Evolutionary conservation across 2,329 filamentous ascomycete genomes (phyloP).

Genomic region (Leptographium lundbergii): DNA sequence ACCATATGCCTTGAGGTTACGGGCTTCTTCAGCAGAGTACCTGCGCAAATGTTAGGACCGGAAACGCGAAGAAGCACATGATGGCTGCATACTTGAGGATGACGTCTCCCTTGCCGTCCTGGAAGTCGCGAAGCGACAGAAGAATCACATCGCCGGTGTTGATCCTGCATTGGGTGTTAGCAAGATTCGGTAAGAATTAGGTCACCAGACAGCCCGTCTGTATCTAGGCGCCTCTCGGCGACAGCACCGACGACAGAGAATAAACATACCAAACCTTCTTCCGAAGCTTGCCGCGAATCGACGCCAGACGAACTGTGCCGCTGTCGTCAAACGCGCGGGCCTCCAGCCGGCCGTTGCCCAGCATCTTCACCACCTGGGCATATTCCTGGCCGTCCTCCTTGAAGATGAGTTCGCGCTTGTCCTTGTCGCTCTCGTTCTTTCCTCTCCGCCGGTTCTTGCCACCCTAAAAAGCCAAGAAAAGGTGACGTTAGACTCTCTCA

Average conservation of each 20-base stretch:
- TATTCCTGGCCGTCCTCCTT: slow-evolving; percentile 85
- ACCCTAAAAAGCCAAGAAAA: slow-evolving; percentile 31
- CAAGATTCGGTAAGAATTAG: not conserved
- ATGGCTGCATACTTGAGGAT: slow-evolving; percentile 58
- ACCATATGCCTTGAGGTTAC: slow-evolving; percentile 79
- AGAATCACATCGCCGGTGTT: slow-evolving; percentile 93
- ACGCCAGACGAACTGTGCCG: slow-evolving; percentile 64
- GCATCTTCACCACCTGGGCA: slow-evolving; percentile 55
- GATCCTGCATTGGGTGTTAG: slow-evolving; percentile 12
- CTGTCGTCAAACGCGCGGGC: slow-evolving; percentile 88
- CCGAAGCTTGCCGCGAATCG: slow-evolving; percentile 77
- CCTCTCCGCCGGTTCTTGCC: slow-evolving; percentile 97
- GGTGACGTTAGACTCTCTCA: slow-evolving; percentile 14
- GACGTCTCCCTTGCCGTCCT: slow-evolving; percentile 83
- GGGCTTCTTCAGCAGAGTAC: slow-evolving; percentile 83
- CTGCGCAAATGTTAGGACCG: not conserved
- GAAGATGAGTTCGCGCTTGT: slow-evolving; percentile 97
- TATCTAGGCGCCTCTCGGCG: not conserved
- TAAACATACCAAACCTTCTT: slow-evolving; percentile 78
- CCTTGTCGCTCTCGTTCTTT: slow-evolving; percentile 99
- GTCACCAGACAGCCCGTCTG: not conserved
- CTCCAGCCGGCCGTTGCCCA: slow-evolving; percentile 62
- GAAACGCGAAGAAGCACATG: not conserved
- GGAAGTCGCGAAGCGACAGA: slow-evolving; percentile 68
- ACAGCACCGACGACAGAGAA: slow-evolving; percentile 59